A percentile compares a stretch with the other conserved stretches of the same genome.
phyloP scores from a whole-genome alignment of 139 green algal genomes.

The Coccomyxa sp. region DNA sequence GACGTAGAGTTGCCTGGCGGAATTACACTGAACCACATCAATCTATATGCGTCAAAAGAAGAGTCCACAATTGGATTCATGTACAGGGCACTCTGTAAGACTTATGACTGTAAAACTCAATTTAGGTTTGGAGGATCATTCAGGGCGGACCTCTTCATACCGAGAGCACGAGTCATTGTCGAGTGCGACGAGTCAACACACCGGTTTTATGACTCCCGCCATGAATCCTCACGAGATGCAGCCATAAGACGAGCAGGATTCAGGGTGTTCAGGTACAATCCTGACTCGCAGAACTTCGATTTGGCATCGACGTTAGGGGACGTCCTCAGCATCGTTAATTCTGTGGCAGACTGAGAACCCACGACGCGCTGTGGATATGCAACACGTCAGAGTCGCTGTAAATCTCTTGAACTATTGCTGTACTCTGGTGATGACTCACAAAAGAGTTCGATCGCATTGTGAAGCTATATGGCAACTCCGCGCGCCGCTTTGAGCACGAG shows the following conservation, averaged over 20 bases:
- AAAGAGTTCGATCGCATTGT: conserved; percentile 1
- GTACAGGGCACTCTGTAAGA: background rate
- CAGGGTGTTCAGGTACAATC: background rate
- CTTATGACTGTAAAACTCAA: conserved; percentile 2
- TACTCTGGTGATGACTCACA: conserved; percentile 1
- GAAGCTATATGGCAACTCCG: background rate
- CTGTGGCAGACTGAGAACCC: background rate
- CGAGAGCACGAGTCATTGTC: background rate
- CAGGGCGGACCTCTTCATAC: background rate
- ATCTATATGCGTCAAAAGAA: conserved; percentile 2
- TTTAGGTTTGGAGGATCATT: conserved; percentile 1
- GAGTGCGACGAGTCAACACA: background rate
- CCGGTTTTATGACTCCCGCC: background rate
- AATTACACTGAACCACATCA: conserved; percentile 1
- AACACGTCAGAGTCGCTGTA: background rate
- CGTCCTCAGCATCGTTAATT: conserved; percentile 1
- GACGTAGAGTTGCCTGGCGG: background rate
- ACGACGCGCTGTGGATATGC: background rate
- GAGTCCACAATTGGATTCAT: conserved; percentile 1
- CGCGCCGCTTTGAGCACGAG: background rate
- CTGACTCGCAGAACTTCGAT: background rate
- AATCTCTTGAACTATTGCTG: conserved; percentile 1
- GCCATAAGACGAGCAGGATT: background rate
- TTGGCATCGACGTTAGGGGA: background rate
- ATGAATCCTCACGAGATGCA: conserved; percentile 1